Conservation (phyloP, 2,329 filamentous ascomycete species). For the Cylindrodendrum hubeiense region DNA sequence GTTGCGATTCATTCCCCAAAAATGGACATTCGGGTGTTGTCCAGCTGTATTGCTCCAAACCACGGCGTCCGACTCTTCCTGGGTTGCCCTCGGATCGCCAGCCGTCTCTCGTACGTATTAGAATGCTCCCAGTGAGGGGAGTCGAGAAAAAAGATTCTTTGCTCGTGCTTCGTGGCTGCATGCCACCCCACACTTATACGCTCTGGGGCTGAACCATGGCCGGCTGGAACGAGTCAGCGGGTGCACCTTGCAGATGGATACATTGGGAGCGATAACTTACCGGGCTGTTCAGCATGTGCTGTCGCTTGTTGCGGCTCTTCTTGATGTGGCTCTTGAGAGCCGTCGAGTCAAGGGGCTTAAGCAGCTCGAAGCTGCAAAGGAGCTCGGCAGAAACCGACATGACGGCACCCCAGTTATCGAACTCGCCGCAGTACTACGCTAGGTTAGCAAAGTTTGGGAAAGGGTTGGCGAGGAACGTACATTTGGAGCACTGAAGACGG, state of each 20-base stretch:
- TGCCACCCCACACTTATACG: slow-evolving; percentile 52
- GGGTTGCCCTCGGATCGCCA: slow-evolving; percentile 40
- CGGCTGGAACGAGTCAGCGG: slow-evolving; percentile 54
- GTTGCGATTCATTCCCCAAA: slow-evolving; percentile 32
- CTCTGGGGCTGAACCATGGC: slow-evolving; percentile 69
- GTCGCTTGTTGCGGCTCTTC: slow-evolving; percentile 93
- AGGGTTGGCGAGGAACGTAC: slow-evolving; percentile 66
- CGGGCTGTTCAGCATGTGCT: slow-evolving; percentile 96
- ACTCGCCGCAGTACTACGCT: slow-evolving; percentile 92
- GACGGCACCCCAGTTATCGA: slow-evolving; percentile 98
- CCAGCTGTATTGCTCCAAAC: slow-evolving; percentile 37
- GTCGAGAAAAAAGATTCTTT: slow-evolving; percentile 28
- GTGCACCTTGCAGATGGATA: background rate
- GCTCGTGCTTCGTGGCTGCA: slow-evolving; percentile 33
- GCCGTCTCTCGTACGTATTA: slow-evolving; percentile 32
- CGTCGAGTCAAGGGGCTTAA: slow-evolving; percentile 96
- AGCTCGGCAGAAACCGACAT: slow-evolving; percentile 97
- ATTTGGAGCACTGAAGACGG: slow-evolving; percentile 97
- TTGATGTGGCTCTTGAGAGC: slow-evolving; percentile 99
- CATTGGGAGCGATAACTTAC: slow-evolving; percentile 67
- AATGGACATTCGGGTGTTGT: slow-evolving; percentile 26
- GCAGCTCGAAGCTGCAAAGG: slow-evolving; percentile 94
- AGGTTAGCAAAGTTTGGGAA: slow-evolving; percentile 42
- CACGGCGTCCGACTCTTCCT: slow-evolving; percentile 29
- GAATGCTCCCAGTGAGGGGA: slow-evolving; percentile 3